phyloP scores from a whole-genome alignment of 306 rosid genomes.

The Ammopiptanthus mongolicus region DNA sequence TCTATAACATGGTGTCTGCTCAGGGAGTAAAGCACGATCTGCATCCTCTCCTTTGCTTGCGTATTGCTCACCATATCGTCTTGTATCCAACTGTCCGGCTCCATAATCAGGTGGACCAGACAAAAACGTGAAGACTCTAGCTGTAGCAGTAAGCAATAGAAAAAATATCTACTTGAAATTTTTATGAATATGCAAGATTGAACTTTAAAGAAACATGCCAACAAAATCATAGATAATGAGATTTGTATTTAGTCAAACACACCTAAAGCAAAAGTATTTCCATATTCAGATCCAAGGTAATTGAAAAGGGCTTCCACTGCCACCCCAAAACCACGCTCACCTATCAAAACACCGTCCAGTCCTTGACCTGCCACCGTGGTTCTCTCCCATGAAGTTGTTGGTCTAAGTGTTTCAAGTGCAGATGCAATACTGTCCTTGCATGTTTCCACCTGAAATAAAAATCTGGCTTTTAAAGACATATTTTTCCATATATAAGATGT shows the following conservation, averaged over 20 bases:
- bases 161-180: conserved; percentile 26
- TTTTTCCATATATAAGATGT: background rate
- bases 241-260: conserved; percentile 23
- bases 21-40: conserved; percentile 94
- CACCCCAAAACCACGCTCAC: conserved; percentile 90
- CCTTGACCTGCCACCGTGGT: conserved; percentile 85
- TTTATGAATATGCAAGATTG: background rate
- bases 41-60: conserved; percentile 99
- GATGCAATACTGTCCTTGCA: conserved; percentile 88
- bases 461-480: conserved; percentile 19
- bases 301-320: conserved; percentile 87
- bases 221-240: conserved; percentile 8
- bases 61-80: conserved; percentile 93
- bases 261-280: conserved; percentile 95
- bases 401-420: conserved; percentile 90
- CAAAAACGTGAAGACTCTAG: conserved; percentile 85
- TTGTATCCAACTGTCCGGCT: conserved; percentile 88
- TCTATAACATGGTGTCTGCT: conserved; percentile 89
- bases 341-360: conserved; percentile 81
- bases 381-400: conserved; percentile 97
- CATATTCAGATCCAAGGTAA: conserved; percentile 96
- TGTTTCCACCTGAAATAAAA: conserved; percentile 67
- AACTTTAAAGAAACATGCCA: background rate
- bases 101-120: conserved; percentile 97
- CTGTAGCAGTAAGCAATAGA: conserved; percentile 44